phyloP scores from a whole-genome alignment of 2,329 filamentous ascomycete genomes.

The Chaetomiaceae sp. region DNA sequence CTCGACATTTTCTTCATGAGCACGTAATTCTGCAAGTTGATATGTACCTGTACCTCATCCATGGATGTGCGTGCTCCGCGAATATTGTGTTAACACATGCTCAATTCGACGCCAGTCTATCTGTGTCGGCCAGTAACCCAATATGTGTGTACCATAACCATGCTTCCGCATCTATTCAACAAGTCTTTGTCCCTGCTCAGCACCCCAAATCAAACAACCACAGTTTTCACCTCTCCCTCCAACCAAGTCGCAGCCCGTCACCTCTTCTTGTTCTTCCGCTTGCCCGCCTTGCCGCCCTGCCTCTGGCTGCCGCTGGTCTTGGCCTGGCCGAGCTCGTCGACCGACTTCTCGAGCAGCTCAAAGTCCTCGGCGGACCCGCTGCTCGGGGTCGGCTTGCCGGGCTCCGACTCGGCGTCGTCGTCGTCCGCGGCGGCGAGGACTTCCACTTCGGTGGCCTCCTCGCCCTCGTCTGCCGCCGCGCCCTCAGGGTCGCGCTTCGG shows the following conservation, averaged over 20 bases:
- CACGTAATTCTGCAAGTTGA: no score
- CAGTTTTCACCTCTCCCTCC: neutral
- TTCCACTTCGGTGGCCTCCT: slow-evolving; percentile 32
- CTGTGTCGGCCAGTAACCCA: no score
- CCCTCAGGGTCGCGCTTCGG: slow-evolving; percentile 29
- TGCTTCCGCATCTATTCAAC: no score
- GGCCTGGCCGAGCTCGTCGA: slow-evolving; percentile 46
- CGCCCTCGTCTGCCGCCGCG: slow-evolving; percentile 28
- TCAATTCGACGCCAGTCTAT: no score
- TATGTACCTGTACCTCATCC: no score
- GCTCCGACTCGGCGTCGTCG: slow-evolving; percentile 44
- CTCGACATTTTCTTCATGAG: no score
- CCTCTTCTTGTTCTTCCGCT: slow-evolving; percentile 51
- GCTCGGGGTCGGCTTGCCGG: slow-evolving; percentile 46
- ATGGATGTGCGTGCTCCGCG: no score
- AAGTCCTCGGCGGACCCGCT: slow-evolving; percentile 56
- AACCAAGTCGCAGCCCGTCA: slow-evolving; percentile 25
- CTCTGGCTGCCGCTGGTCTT: slow-evolving; percentile 42
- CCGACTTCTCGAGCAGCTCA: slow-evolving; percentile 57
- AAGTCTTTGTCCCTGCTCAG: no score
- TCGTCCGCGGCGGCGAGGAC: slow-evolving; percentile 31
- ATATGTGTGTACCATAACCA: no score
- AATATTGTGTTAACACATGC: no score
- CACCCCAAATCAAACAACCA: neutral
- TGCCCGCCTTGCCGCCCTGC: slow-evolving; percentile 39